Evolutionary conservation across 164 flowering plant genomes (phyloP), one percentile per base, ranked within the genome.

Genomic region (Macadamia integrifolia): DNA sequence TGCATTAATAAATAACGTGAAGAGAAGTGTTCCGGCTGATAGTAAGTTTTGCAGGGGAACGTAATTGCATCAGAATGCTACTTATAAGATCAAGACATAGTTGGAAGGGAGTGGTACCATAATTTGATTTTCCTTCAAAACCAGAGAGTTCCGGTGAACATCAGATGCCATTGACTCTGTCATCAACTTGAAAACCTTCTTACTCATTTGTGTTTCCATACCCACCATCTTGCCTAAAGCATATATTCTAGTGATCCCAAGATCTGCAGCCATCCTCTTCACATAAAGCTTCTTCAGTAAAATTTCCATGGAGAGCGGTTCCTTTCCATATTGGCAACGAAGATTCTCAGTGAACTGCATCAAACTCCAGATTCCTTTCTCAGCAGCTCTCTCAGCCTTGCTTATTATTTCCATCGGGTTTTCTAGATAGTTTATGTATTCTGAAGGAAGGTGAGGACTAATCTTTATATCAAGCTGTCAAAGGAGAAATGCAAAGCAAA

Each of bases 221-320:
- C 78, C 78, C 65, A 94, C 95, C 80, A 80, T 81, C 86, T 87
- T 94, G 46, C 97, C 95, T 35, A 84, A 80, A 57, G 87, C 83
- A 82, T 88, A 92, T 32, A 94, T 88, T 71, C 83, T 84, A 56
- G 76, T 81, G 61, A 94, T 88, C 61, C 97, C 98, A 67, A 94
- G 87, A 77, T 94, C 98, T 32, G 98, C 96, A 35, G 96, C 91
- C 98, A 93, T 93, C 82, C 98, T 87, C 77, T 76, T 84, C 48
- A 90, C 90, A 71, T 94, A 94, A 42, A 94, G 89, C 76, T 94
- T 90, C 80, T 90, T 94, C 69, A 94, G 72, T 43, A 94, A 74
- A 63, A 90, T 80, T 79, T 94, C 97, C 99, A 94, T 94, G 62
- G 99, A 83, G 65, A 65, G 75, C 30, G 98, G 98, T 80, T 91